Evolutionary conservation across 129 eudicot genomes (phyloP), one percentile per base, ranked within the genome.

Genomic region (Flaveria bidentis): DNA sequence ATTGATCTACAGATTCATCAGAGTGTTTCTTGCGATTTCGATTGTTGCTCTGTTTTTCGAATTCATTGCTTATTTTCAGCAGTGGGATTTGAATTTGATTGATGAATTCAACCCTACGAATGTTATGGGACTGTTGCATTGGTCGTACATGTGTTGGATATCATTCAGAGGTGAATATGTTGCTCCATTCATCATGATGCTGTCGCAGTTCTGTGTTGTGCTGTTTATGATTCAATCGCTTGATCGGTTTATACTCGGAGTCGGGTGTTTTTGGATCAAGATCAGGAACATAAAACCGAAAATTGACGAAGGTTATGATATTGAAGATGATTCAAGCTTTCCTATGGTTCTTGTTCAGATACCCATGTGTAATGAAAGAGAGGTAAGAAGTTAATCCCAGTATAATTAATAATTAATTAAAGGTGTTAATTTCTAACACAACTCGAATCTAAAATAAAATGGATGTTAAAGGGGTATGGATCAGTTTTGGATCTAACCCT

Each of bases 311-410:
- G 73, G 67, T 8, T 76, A 33, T 67, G 98, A 93, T 51, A 44
- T 86, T 71, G 97, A 90, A 44, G 92, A 88, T 86, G 86, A 77
- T 53, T 74, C 85, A 3, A 81, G 72, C 64, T 92, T 80, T 20
- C 98, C 98, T 4, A 92, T 87, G 96, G 98, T 92, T 75, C 94
- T 92, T 86, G 96, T 92, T 53, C 98, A 92, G 88, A 90, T 92
- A 69, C 98, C 98, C 65, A 92, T 92, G 97, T 87, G 97, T 78
- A 86, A 92, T 86, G 97, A 92, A 81, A 87, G 84, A 86, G 97
- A 92, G 96, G 98, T 92, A 71, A 78, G 9, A 23, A 25, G 14
- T 47, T 25, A 7, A 18, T 76, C 46, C n/a, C 52, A 42, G 22
- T 47, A 3, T 49, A 49, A 57, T 33, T 51, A 39, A 72, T 39